Conservation (phyloP, 2,329 filamentous ascomycete genomes). For the Tolypocladium tropicale region DNA sequence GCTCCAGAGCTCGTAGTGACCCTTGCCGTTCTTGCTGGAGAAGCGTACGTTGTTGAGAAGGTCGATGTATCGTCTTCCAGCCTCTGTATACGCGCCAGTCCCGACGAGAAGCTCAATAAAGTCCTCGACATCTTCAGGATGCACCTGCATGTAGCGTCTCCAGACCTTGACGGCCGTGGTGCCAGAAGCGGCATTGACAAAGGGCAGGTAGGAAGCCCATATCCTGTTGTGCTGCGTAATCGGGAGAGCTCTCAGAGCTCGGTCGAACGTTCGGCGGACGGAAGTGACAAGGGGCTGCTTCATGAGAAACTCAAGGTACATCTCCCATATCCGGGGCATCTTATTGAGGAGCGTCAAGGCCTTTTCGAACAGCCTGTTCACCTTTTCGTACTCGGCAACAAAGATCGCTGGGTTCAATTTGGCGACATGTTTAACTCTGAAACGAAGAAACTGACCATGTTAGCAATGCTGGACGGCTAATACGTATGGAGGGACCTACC, state of each 20-base stretch:
- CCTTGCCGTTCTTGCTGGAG: slow-evolving; percentile 85
- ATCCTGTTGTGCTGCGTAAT: slow-evolving; percentile 93
- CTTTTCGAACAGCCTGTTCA: slow-evolving; percentile 89
- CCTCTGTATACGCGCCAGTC: slow-evolving; percentile 78
- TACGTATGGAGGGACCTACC: slow-evolving; percentile 33
- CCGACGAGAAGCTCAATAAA: slow-evolving; percentile 84
- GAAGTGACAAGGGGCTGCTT: slow-evolving; percentile 85
- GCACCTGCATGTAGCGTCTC: slow-evolving; percentile 93
- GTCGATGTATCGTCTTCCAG: slow-evolving; percentile 81
- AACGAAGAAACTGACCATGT: slow-evolving; percentile 60
- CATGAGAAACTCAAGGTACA: slow-evolving; percentile 86
- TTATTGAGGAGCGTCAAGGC: slow-evolving; percentile 92
- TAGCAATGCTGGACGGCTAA: slow-evolving; percentile 3
- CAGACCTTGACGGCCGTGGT: slow-evolving; percentile 88
- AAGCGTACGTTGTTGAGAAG: slow-evolving; percentile 87
- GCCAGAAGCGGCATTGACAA: slow-evolving; percentile 83
- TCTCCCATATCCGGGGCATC: slow-evolving; percentile 97
- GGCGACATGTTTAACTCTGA: slow-evolving; percentile 71
- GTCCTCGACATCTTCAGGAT: slow-evolving; percentile 90
- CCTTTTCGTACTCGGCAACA: slow-evolving; percentile 76
- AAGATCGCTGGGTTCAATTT: slow-evolving; percentile 76
- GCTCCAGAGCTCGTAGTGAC: slow-evolving; percentile 92
- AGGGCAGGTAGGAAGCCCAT: slow-evolving; percentile 84
- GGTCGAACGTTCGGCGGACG: slow-evolving; percentile 82
- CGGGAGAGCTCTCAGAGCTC: slow-evolving; percentile 80